Evolutionary conservation across 352 stramenopile genomes (phyloP), one percentile per base, ranked within the genome.

Genomic region (Phytophthora fragariae): DNA sequence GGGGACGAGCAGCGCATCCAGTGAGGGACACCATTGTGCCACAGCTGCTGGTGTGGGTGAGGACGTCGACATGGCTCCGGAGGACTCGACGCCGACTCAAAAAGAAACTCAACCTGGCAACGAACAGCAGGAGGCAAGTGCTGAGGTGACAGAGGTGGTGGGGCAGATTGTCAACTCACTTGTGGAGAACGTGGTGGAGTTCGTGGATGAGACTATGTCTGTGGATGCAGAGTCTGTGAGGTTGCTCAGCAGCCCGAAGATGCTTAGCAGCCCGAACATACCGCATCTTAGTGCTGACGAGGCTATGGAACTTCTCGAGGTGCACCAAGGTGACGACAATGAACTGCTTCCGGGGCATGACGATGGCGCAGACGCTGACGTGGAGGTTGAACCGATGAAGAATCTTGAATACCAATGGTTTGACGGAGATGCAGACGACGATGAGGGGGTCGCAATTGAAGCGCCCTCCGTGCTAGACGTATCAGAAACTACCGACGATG

Each of bases 361-460:
- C 27, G 65, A 58, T 15, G 56, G 59, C 9, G 46, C 24, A 24
- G 62, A 72, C 44, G 39, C 37, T 29, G 72, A 68, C 52, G 53
- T 63, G 4, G 56, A 77, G 47, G 24, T 21, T 11, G 62, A 70
- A 35, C 52, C 44, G 44, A 65, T n/a, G 31, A 63, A 47, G 8
- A 69, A 54, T 12, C 33, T 14, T 27, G 65, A 79, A 33, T 79
- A 81, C 37, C 77, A 84, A 41, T 84, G 77, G 77, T 84, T 84
- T 74, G 75, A 79, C 24, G 76, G 63, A 17, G 70, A 80, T 31
- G 77, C 82, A 1, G 60, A 75, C 3, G 69, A 82, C 1, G 72
- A 81, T 1, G 68, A 76, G 7, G 65, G 50, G 15, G 56, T 58
- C 33, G 57, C 72, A 31, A 52, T 75, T 7, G 47, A 69, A 52